A percentile compares a stretch with the other conserved stretches of the same genome.
These are phyloP conservation scores for Gracilaria gracilis DNA, from an alignment of 23 red algal genomes.

Conservation along the genomic window DNA sequence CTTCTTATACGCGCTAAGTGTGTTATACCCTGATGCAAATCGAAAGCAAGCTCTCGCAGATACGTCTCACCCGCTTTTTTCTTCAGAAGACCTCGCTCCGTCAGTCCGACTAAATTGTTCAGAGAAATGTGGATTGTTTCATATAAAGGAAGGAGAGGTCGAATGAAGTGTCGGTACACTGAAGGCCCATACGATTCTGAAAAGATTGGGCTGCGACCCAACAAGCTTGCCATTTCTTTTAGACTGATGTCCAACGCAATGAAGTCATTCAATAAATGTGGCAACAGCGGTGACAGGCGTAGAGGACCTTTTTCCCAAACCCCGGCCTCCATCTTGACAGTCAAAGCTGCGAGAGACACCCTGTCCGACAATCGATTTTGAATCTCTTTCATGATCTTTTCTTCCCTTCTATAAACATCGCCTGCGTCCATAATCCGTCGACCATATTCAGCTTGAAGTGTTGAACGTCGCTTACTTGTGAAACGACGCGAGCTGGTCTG, in stretches of 20 bases:
- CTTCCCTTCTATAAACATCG: conserved; percentile 52
- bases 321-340: conserved; percentile 47
- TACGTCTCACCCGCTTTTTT: not conserved
- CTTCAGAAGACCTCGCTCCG: conserved; percentile 8
- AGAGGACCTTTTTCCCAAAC: conserved; percentile 55
- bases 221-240: conserved; percentile 58
- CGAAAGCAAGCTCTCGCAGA: conserved; percentile 23
- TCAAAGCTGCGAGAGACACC: conserved; percentile 33
- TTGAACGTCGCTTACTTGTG: not conserved
- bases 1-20: conserved; percentile 56
- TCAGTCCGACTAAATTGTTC: conserved; percentile 41
- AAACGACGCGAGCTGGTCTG: not conserved
- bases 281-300: conserved; percentile 11
- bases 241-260: conserved; percentile 55
- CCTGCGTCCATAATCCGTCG: conserved; percentile 1
- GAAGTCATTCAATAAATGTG: conserved; percentile 42
- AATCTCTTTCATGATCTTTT: conserved; percentile 48
- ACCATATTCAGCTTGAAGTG: not conserved
- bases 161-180: conserved; percentile 61
- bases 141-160: conserved; percentile 45
- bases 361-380: conserved; percentile 25
- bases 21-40: conserved; percentile 49
- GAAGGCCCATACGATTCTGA: conserved; percentile 65
- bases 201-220: conserved; percentile 62
- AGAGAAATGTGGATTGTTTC: conserved; percentile 59